phyloP scores from a whole-genome alignment of 495 filamentous ascomycete species.

The Penicillium angulare region DNA sequence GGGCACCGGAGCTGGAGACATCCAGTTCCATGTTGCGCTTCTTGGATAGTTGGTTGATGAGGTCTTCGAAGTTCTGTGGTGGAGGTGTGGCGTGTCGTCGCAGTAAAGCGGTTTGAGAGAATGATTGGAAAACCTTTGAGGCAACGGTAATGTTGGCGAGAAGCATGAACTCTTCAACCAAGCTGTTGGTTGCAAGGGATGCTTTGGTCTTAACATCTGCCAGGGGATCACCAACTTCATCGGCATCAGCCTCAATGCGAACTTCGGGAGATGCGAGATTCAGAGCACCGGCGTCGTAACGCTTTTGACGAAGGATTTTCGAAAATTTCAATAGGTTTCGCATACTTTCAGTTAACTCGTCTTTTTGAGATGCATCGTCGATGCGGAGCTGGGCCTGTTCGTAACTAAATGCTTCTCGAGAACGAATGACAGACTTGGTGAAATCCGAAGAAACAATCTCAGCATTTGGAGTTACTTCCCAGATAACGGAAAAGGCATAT shows the following conservation, averaged over 20 bases:
- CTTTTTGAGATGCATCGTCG: conserved; percentile 79
- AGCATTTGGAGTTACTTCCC: conserved; percentile 85
- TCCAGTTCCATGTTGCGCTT: conserved; percentile 75
- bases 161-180: conserved; percentile 99
- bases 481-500: conserved; percentile 91
- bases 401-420: conserved; percentile 97
- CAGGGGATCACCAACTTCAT: conserved; percentile 93
- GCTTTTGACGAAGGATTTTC: conserved; percentile 90
- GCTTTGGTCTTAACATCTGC: conserved; percentile 90
- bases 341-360: conserved; percentile 89
- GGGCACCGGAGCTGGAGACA: conserved; percentile 80
- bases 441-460: conserved; percentile 80
- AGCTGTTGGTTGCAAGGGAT: conserved; percentile 90
- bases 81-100: conserved; percentile 90
- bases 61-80: conserved; percentile 92
- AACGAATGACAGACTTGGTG: conserved; percentile 96
- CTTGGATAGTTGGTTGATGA: conserved; percentile 81
- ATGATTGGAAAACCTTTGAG: conserved; percentile 78
- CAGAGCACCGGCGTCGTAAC: conserved; percentile 91
- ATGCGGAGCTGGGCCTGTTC: conserved; percentile 92
- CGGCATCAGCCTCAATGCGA: conserved; percentile 86
- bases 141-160: conserved; percentile 96
- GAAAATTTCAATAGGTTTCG: conserved; percentile 82
- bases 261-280: conserved; percentile 96
- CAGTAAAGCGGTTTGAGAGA: conserved; percentile 92